A percentile compares a stretch with the other conserved stretches of the same genome.
These are phyloP conservation scores for Globisporangium iwayamae DNA, from an alignment of 352 stramenopile genomes.

Conservation along the genomic window DNA sequence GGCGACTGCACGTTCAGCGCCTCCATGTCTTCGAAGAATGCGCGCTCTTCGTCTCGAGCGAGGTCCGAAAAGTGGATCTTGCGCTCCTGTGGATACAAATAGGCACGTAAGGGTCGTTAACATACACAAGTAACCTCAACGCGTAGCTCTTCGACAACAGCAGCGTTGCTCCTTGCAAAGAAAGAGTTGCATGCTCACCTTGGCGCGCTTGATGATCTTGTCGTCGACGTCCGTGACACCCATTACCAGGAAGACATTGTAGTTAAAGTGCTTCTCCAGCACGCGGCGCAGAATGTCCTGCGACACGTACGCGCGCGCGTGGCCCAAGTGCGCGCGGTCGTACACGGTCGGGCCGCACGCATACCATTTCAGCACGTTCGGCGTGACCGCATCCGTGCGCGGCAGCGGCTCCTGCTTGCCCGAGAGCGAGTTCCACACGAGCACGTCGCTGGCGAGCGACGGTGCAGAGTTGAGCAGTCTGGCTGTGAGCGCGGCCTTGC, in stretches of 20 bases:
- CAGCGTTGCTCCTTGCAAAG: not conserved
- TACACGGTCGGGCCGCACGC: conserved; percentile 99
- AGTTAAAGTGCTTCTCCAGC: conserved; percentile 83
- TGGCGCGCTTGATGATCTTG: conserved; percentile 93
- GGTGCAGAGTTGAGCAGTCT: not conserved
- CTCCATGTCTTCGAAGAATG: conserved; percentile 71
- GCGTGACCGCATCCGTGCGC: conserved; percentile 27
- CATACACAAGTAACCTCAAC: not conserved
- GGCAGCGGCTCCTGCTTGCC: conserved; percentile 41
- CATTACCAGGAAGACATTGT: conserved; percentile 93
- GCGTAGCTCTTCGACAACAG: not conserved
- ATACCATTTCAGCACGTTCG: conserved; percentile 92
- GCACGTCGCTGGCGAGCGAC: conserved; percentile 12
- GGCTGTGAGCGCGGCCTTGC: not conserved
- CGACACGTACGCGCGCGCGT: conserved; percentile 94
- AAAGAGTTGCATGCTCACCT: not conserved
- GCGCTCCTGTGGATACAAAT: conserved; percentile 21
- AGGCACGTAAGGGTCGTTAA: not conserved
- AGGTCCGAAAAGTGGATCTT: conserved; percentile 42
- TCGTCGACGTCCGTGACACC: conserved; percentile 98
- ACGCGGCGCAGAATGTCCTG: conserved; percentile 93
- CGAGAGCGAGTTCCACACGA: conserved; percentile 58
- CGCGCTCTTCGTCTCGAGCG: conserved; percentile 49
- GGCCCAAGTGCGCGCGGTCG: conserved; percentile 95
- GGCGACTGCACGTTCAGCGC: conserved; percentile 54